Base-by-base conservation (phyloP, 257 asterid genomes). In the Nicotiana tabacum region DNA sequence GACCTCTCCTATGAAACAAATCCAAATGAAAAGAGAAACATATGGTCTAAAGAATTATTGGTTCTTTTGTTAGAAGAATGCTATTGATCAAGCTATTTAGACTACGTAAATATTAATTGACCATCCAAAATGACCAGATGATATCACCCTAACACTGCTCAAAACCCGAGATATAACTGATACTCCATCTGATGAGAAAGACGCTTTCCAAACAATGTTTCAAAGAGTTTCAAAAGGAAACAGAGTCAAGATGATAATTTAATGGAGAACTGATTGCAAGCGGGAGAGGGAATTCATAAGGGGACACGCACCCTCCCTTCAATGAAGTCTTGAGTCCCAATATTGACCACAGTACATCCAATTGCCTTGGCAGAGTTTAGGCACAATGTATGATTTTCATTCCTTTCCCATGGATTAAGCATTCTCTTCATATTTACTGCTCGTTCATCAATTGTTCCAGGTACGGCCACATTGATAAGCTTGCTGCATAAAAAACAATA, bases 281-380 rank as follows among this genome's bases (percentile, higher is more conserved):
- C 60, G 35, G 68, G 69, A 30, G 27, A 13, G 11, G 64, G 18
- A 24, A 46, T 46, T 46, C 79, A 72, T 46, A 72, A 12, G 61
- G 61, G 27, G 55, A 76, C 5, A 37, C 93, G 76, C 91, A 96
- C 98, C 95, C 99, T 90, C 85, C 98, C 99, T 93, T 96, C 98
- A 81, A 96, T 94, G 62, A 94, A 91, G 85, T 96, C 99, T 85
- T 93, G 95, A 85, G 96, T 96, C 88, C 99, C 99, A 76, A 93
- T 94, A 87, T 96, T 96, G 89, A 96, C 99, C 76, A 94, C 92
- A n/a, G 99, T 96, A 77, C 99, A 96, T 81, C 99, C 98, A 84
- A 96, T 93, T 83, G 98, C 99, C 92, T 94, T 96, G 78, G 98
- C 98, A 81, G 99, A 96, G 91, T 96, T 96, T 82, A 96, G 98